A percentile compares a stretch with the other conserved stretches of the same genome.
These are phyloP conservation scores for Barbatosphaeria neglecta DNA, from an alignment of 495 filamentous ascomycete species.

Conservation along the genomic window DNA sequence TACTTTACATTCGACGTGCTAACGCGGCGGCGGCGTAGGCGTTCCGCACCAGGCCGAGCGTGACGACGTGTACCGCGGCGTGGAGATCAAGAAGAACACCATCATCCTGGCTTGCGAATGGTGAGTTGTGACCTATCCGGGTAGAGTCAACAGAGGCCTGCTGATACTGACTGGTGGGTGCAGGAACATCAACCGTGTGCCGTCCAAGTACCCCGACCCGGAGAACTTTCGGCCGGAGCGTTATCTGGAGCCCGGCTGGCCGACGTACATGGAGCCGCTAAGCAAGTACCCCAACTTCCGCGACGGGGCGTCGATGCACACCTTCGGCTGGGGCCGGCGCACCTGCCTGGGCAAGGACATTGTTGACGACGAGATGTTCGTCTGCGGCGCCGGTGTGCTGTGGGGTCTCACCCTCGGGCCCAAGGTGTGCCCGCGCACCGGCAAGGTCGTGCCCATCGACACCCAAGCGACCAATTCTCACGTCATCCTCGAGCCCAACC, in stretches of 20 bases:
- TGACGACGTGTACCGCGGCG: slow-evolving; percentile 37
- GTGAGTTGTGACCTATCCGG: slow-evolving; percentile 11
- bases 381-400: slow-evolving; percentile 32
- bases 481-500: slow-evolving; percentile 34
- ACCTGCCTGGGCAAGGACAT: slow-evolving; percentile 51
- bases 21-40: slow-evolving; percentile 11
- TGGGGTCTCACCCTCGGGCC: slow-evolving; percentile 38
- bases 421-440: slow-evolving; percentile 27
- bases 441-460: slow-evolving; percentile 32
- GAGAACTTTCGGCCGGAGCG: slow-evolving; percentile 43
- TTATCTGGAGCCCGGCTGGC: slow-evolving; percentile 39
- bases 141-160: not conserved
- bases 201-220: slow-evolving; percentile 37
- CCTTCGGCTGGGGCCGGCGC: slow-evolving; percentile 53
- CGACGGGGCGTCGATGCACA: slow-evolving; percentile 36
- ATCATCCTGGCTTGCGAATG: slow-evolving; percentile 46
- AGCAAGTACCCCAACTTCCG: slow-evolving; percentile 40
- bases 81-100: slow-evolving; percentile 38
- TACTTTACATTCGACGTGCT: not conserved
- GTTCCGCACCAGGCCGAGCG: slow-evolving; percentile 41
- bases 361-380: slow-evolving; percentile 47
- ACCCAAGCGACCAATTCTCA: slow-evolving; percentile 37
- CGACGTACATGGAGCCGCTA: slow-evolving; percentile 43
- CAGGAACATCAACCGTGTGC: slow-evolving; percentile 40
- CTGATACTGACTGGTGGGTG: not conserved